Evolutionary conservation across 495 filamentous ascomycete genomes (phyloP), one percentile per base, ranked within the genome.

Genomic region (Umbilicaria muhlenbergii): DNA sequence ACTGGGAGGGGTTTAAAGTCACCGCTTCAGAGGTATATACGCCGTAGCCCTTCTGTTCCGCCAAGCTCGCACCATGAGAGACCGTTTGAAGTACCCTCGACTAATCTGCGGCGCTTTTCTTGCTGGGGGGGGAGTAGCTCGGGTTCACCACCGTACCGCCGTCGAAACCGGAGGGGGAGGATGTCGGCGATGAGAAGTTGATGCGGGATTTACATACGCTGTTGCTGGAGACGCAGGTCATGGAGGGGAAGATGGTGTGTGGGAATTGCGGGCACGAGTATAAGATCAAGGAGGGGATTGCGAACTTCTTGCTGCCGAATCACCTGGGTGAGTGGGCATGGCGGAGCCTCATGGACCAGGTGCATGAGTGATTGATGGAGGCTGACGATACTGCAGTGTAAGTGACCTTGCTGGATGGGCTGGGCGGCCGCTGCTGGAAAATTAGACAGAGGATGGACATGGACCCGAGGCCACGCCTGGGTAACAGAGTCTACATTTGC

Each of bases 201-300:
- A 57, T 87, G 35, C 71, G 69, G 47, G 85, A 94, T 39, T 63
- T 99, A 49, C 88, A 95, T 54, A 69, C 65, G 8, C 58, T 96
- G 43, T 66, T 99, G 13, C 62, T 96, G 46, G 92, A 99, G 68
- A 99, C 91, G 46, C 78, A 84, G 51, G 80, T 96, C 15, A 68
- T 68, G 40, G 81, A 86, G 60, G 91, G 91, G 5, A 89, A 81
- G 58, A 67, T 99, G 45, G 77, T 87, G 18, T 99, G 91, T 57
- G 87, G 78, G 39, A 82, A 81, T 58, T 96, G 91, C 63, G 83
- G 83, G 44, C 86, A 96, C 59, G 80, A 89, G 62, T 96, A 96
- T 61, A 74, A 75, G 53, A 79, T 99, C 35, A 82, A 84, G 56
- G 86, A 96, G 62, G 92, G 91, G 17, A 93, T 96, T 53, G 84